phyloP scores from a whole-genome alignment of 2,329 filamentous ascomycete species.

The Aspergillus caelatus region DNA sequence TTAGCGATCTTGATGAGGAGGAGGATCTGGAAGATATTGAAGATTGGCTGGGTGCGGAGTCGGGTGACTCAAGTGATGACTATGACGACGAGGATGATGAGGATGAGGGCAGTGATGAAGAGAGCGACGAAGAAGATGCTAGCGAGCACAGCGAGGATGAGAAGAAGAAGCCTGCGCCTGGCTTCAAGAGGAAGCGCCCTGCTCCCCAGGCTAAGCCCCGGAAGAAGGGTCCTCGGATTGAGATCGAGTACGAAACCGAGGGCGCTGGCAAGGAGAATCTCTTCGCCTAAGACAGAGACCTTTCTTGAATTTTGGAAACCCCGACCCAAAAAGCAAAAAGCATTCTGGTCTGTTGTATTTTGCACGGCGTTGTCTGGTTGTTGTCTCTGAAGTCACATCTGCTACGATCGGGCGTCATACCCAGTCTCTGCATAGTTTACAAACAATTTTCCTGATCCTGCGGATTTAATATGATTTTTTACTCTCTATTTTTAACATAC shows the following conservation, averaged over 20 bases:
- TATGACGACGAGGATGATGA: slow-evolving; percentile 55
- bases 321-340: slow-evolving; percentile 21
- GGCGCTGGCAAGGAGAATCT: slow-evolving; percentile 57
- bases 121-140: slow-evolving; percentile 44
- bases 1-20: slow-evolving; percentile 85
- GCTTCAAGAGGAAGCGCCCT: slow-evolving; percentile 60
- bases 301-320: neutral
- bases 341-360: slow-evolving; percentile 17
- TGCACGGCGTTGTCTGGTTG: slow-evolving; percentile 38
- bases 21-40: slow-evolving; percentile 90
- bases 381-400: slow-evolving; percentile 19
- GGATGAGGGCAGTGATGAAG: slow-evolving; percentile 55
- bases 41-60: slow-evolving; percentile 84
- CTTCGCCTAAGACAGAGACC: slow-evolving; percentile 34
- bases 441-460: slow-evolving; percentile 5
- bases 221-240: slow-evolving; percentile 67
- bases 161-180: slow-evolving; percentile 46
- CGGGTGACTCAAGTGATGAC: slow-evolving; percentile 52
- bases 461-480: slow-evolving; percentile 7
- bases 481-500: neutral
- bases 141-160: slow-evolving; percentile 49
- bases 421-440: slow-evolving; percentile 35
- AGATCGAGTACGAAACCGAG: slow-evolving; percentile 80
- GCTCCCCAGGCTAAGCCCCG: slow-evolving; percentile 57
- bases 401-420: slow-evolving; percentile 38